Evolutionary conservation across 768 basidiomycete species (phyloP), one percentile per base, ranked within the genome.

Genomic region (Leccinum uliginosum): DNA sequence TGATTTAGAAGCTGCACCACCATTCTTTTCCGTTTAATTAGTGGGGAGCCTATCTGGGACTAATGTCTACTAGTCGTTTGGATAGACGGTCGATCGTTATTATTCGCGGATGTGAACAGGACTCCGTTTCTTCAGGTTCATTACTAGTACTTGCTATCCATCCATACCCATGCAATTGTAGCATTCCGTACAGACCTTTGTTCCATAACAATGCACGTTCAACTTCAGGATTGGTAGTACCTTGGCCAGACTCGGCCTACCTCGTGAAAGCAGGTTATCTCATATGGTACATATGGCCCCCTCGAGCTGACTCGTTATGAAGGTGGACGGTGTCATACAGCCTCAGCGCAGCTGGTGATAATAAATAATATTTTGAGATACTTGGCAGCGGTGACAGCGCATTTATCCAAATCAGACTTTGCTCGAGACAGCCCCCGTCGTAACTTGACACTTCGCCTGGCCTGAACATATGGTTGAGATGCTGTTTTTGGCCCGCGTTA

Each of bases 1-100:
- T 62, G 32, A 45, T 62, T 60, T 67, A 55, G 67, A 60, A 59
- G 35, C 12, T 50, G n/a, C 19, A n/a, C 17, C 44, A 32, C 54
- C 53, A 11, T 58, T 51, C 56, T 52, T 51, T 51, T 19, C 40
- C 40, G 19, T 40, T 50, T 55, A 43, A 53, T 45, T 40, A 50
- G 38, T 43, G 45, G 43, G 38, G 23, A n/a, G 40, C 34, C 30
- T 32, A 53, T 29, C 34, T 62, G 34, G 50, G 32, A 50, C 38
- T 46, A 38, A 51, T 47, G 50, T 54, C 50, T 30, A 30, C 30
- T 10, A 40, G 43, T 48, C 50, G 48, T 44, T 57, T 50, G 38
- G 55, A 51, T 29, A 43, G 54, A 55, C 55, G 26, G 48, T 38
- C 43, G 53, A 60, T 56, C 55, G 34, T 27, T 35, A 32, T 30